Evolutionary conservation across 768 basidiomycete species (phyloP), one percentile per base, ranked within the genome.

Genomic region (Suillus decipiens): DNA sequence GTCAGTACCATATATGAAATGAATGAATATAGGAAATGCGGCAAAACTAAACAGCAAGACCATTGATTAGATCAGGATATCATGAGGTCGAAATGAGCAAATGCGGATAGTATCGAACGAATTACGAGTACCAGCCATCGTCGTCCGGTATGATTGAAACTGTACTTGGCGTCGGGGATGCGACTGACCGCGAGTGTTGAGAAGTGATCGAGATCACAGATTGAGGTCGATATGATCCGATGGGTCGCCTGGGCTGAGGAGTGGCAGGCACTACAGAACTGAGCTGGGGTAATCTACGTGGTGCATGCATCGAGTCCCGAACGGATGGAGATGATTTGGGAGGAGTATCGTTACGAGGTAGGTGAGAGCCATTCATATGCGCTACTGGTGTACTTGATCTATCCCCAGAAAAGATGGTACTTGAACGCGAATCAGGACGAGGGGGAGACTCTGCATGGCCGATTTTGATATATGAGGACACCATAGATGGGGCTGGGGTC

Each of bases 121-220:
- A 31, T 34, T 73, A 91, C 68, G 79, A 77, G 84, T 86, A 94
- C 93, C 92, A 95, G 41, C 92, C 93, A 54, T 94, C 88, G 1
- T 86, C 80, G 47, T 85, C 85, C 63, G 89, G 90, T 10, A 87
- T 82, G 34, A 84, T 79, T 24, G 90, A 91, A n/a, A 89, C 87
- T 1, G 79, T 84, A 69, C 93, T 94, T 31, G 86, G 87, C 33
- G 92, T 87, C 9, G 93, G 93, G 1, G 92, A 94, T 15, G 87
- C 81, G 22, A 78, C 71, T 47, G 78, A 75, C 14, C 51, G 68
- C 3, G 75, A 78, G 61, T 70, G 75, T 39, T 70, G 42, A 61
- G 58, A 60, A 34, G 55, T 15, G 55, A 28, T 39, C 10, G 55
- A 57, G 11, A 41, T 17, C 17, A 57, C n/a, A 42, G 63, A 63